Percentiles rank a stretch among this genome's conserved stretches.
Conservation (phyloP, 1,139 yeast species). For the Meyerozyma elateridarum region DNA sequence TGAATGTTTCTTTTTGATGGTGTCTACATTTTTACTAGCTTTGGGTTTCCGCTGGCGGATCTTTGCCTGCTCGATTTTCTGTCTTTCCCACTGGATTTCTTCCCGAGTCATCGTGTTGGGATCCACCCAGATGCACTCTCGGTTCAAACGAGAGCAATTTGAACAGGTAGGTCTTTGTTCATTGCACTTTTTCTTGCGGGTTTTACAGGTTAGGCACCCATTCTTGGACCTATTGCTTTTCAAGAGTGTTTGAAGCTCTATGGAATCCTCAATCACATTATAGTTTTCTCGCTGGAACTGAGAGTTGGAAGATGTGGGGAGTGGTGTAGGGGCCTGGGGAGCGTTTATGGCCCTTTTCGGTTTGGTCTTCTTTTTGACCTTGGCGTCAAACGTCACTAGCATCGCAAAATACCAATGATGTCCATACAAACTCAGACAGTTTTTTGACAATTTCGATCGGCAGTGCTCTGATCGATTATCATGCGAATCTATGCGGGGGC, state of each 20-base stretch:
- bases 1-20: too few species aligned
- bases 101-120: slow-evolving; percentile 23
- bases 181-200: slow-evolving; percentile 7
- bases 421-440: too few species aligned
- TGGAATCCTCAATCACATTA: not conserved
- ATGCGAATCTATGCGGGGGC: too few species aligned
- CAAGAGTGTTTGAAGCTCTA: not conserved
- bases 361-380: slow-evolving; percentile 1
- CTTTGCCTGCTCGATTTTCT: slow-evolving; percentile 20
- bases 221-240: slow-evolving; percentile 3
- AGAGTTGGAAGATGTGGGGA: too few species aligned
- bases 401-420: too few species aligned
- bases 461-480: too few species aligned
- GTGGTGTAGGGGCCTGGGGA: too few species aligned
- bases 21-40: too few species aligned
- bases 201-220: slow-evolving; percentile 7
- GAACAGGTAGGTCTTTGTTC: slow-evolving; percentile 6
- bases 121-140: slow-evolving; percentile 29
- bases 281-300: not conserved
- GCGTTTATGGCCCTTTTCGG: not conserved
- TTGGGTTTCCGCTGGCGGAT: not conserved
- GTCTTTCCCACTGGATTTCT: slow-evolving; percentile 20
- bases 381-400: slow-evolving; percentile 8
- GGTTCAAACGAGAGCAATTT: slow-evolving; percentile 13
- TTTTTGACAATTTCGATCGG: too few species aligned